Evolutionary conservation across 2,329 filamentous ascomycete genomes (phyloP).

Genomic region (Scedosporium dehoogii): DNA sequence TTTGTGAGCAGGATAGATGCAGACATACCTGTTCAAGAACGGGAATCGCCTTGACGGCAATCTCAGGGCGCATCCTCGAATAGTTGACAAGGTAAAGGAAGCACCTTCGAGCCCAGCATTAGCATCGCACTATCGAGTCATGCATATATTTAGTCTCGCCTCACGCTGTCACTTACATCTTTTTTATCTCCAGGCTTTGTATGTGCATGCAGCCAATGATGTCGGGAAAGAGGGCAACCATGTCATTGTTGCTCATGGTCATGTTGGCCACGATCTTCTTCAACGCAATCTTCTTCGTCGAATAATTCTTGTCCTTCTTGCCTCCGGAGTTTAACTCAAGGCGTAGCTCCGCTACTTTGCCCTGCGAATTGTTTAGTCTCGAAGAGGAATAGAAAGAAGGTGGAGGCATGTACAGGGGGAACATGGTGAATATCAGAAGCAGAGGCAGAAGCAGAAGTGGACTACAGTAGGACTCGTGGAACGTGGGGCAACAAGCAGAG

Average conservation of each 20-base stretch:
- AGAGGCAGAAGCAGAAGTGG: background rate
- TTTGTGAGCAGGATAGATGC: background rate
- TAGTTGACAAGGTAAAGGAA: slow-evolving; percentile 98
- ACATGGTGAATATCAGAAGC: slow-evolving; percentile 26
- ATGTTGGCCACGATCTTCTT: slow-evolving; percentile 99
- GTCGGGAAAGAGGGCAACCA: slow-evolving; percentile 94
- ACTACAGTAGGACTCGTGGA: no score
- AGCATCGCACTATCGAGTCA: background rate
- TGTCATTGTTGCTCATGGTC: slow-evolving; percentile 99
- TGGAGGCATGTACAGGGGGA: slow-evolving; percentile 42
- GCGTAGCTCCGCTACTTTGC: slow-evolving; percentile 96
- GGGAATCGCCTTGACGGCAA: slow-evolving; percentile 85
- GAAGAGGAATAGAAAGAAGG: slow-evolving; percentile 31
- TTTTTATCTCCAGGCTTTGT: slow-evolving; percentile 94
- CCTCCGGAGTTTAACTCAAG: slow-evolving; percentile 86
- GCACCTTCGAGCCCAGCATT: slow-evolving; percentile 52
- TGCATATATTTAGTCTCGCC: background rate
- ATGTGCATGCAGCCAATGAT: slow-evolving; percentile 94
- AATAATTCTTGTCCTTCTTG: slow-evolving; percentile 97
- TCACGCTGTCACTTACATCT: slow-evolving; percentile 59
- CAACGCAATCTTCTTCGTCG: slow-evolving; percentile 90
- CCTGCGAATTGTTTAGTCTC: slow-evolving; percentile 60
- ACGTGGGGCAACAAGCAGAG: background rate
- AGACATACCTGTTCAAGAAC: slow-evolving; percentile 54
- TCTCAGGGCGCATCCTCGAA: slow-evolving; percentile 84